Evolutionary conservation across 441 rosid genomes (phyloP).

Genomic region (Dalechampia spathulata): DNA sequence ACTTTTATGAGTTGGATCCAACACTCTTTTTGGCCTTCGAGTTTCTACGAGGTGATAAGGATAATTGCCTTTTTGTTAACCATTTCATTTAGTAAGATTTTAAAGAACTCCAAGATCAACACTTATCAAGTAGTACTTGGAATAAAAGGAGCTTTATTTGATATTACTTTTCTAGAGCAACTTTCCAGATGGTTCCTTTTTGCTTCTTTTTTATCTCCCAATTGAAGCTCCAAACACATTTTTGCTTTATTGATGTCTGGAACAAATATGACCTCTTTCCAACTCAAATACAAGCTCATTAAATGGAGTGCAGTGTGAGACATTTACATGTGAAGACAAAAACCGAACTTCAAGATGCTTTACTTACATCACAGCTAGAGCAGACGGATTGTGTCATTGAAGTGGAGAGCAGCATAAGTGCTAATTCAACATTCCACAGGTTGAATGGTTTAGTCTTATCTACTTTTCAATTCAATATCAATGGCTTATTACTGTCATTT

Average conservation of each 20-base stretch:
- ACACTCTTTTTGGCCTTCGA: too few relatives aligned
- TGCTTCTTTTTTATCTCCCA: neutral
- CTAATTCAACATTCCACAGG: conserved; percentile 83
- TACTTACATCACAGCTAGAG: conserved; percentile 38
- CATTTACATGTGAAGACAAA: conserved; percentile 69
- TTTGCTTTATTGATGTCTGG: neutral
- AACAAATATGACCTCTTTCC: neutral
- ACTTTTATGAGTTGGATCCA: too few relatives aligned
- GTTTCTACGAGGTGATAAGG: too few relatives aligned
- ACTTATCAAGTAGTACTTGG: neutral
- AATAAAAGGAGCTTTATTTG: neutral
- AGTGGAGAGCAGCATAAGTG: conserved; percentile 71
- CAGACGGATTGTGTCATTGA: conserved; percentile 67
- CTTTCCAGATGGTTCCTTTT: neutral
- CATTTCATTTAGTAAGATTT: neutral
- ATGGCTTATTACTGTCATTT: conserved; percentile 12
- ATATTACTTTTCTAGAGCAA: neutral
- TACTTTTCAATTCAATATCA: neutral
- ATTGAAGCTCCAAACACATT: conserved; percentile 40
- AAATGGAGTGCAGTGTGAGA: conserved; percentile 52
- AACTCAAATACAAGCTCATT: conserved; percentile 4
- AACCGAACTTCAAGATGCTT: conserved; percentile 63
- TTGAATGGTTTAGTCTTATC: conserved; percentile 15
- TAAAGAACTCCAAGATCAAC: conserved; percentile 3
- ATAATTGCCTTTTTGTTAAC: too few relatives aligned